phyloP scores from a whole-genome alignment of 768 basidiomycete species.

The Cytidiella melzeri region DNA sequence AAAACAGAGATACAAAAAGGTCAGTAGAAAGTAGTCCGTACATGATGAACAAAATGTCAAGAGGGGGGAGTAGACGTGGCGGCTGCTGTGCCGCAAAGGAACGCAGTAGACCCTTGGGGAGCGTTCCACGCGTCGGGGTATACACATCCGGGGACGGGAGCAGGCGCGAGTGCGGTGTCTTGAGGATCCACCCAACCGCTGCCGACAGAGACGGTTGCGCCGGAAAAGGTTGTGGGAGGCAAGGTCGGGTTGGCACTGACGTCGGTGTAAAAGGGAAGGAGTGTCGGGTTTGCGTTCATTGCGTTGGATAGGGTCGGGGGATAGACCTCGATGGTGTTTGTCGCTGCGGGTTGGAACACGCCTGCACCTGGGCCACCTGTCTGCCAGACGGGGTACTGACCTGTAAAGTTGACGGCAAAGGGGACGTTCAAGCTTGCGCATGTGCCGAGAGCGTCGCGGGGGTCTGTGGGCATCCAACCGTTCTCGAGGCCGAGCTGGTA shows the following conservation, averaged over 20 bases:
- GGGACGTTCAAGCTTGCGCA: conserved; percentile 50
- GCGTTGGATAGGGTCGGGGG: conserved; percentile 44
- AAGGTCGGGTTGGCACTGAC: conserved; percentile 54
- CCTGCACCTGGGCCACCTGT: conserved; percentile 59
- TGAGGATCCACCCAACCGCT: conserved; percentile 54
- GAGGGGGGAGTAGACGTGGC: conserved; percentile 10
- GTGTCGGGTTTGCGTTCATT: conserved; percentile 29
- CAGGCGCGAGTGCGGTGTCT: conserved; percentile 49
- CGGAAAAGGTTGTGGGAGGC: conserved; percentile 47
- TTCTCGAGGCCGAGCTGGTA: conserved; percentile 64
- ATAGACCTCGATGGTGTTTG: conserved; percentile 42
- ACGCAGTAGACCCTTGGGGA: conserved; percentile 12
- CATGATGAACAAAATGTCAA: too few relatives aligned
- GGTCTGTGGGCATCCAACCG: conserved; percentile 78
- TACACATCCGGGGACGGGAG: conserved; percentile 53
- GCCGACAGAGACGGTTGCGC: conserved; percentile 28
- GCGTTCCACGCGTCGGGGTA: conserved; percentile 54
- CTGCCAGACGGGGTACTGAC: conserved; percentile 57
- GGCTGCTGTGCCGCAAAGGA: conserved; percentile 17
- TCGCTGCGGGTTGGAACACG: conserved; percentile 37
- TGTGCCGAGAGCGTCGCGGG: conserved; percentile 55
- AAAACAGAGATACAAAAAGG: too few relatives aligned
- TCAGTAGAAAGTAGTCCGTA: too few relatives aligned
- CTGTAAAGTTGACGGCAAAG: conserved; percentile 38
- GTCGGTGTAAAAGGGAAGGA: conserved; percentile 60